Base-by-base conservation (phyloP, 305 asterid genomes). In the Nicotiana rustica region DNA sequence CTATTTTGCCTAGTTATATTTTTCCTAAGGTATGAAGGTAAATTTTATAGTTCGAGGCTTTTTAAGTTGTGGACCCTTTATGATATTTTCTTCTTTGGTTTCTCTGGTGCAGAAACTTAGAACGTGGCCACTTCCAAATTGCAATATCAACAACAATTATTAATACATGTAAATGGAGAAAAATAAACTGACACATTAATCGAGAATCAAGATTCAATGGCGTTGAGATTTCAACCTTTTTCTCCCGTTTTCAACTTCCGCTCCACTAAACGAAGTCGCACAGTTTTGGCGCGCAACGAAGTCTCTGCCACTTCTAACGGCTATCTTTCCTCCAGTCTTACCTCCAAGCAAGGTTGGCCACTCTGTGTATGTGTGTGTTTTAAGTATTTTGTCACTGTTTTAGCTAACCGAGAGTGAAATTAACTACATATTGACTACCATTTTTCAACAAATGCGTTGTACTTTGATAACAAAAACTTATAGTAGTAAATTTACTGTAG, bases 211-310 rank as follows among this genome's bases (percentile, higher is more conserved):
- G 5, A 67, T 5, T 70, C 36, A 41, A 70, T 70, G 78, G 78
- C 78, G 12, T 70, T 70, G 19, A 44, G 60, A 10, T 70, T 70
- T 44, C 67, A 61, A 3, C 78, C 0, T 5, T 44, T 70, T 19
- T 70, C 60, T 70, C 78, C 78, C 0, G 1, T 41, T 19, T 44
- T 19, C 36, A 70, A 70, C 21, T 70, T 70, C 60, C 47, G 1
- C 19, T 70, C 78, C 3, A 6, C 12, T 0, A 70, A 70, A 29
- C 77, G 84, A 80, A 69, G n/a, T 29, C 76, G 84, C n/a, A 13
- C 81, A 57, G 55, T 83, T 77, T 82, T 83, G 55, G 82, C 87
- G 3, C 84, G 83, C 6, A 67, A 47, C 80, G 78, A 89, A 86
- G 71, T 57, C 70, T 79, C 85, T 35, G 86, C 57, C 64, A 64